These are phyloP conservation scores for Lepidium sativum DNA, from an alignment of 345 rosid species.

Conservation along the genomic window DNA sequence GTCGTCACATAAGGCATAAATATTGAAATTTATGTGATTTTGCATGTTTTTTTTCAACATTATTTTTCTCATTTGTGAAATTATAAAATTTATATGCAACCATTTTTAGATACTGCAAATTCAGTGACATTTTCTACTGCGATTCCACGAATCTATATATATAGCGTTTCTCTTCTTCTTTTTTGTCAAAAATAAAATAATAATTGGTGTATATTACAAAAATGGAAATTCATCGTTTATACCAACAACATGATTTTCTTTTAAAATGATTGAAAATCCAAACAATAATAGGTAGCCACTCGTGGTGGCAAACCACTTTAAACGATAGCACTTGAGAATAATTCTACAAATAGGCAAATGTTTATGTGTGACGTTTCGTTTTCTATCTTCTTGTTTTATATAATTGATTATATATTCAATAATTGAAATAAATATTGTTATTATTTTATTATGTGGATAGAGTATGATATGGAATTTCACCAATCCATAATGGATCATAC, in stretches of 20 bases:
- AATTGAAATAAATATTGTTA: not conserved
- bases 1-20: not conserved
- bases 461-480: slow-evolving; percentile 16
- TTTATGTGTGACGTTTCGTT: slow-evolving; percentile 27
- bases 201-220: not conserved
- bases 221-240: not conserved
- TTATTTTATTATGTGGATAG: slow-evolving; percentile 16
- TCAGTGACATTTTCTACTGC: not conserved
- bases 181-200: too few species aligned
- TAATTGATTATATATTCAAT: not conserved
- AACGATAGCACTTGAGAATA: slow-evolving; percentile 25
- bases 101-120: not conserved
- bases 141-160: not conserved
- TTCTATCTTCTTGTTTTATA: slow-evolving; percentile 4
- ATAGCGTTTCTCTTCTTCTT: not conserved
- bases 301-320: slow-evolving; percentile 33
- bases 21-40: not conserved
- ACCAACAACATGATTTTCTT: slow-evolving; percentile 19
- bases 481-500: slow-evolving; percentile 12
- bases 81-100: not conserved
- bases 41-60: not conserved
- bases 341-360: slow-evolving; percentile 19
- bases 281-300: slow-evolving; percentile 27
- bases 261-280: too few species aligned
- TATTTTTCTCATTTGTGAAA: not conserved